Percentiles rank a stretch among this genome's conserved stretches.
These are phyloP conservation scores for Codiaeum variegatum DNA, from an alignment of 441 rosid species.

Conservation along the genomic window DNA sequence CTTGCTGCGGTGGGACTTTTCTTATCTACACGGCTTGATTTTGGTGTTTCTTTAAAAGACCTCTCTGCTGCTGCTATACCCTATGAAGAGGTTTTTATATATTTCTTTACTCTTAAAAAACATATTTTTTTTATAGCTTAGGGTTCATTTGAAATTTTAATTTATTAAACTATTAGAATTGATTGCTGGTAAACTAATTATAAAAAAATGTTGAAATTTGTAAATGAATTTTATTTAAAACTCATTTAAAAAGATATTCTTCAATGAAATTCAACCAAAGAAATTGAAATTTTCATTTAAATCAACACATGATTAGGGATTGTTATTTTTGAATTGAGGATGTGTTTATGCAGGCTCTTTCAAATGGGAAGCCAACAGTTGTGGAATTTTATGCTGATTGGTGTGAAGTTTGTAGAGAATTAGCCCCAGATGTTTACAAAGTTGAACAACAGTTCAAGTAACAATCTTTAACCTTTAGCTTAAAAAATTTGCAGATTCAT, in stretches of 20 bases:
- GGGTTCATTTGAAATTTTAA: not conserved
- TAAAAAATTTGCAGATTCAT: not conserved
- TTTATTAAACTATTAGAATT: no score
- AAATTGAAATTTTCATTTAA: no score
- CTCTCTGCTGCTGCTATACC: conserved; percentile 68
- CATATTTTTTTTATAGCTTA: not conserved
- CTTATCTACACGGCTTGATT: conserved; percentile 56
- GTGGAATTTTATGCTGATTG: conserved; percentile 96
- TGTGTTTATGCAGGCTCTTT: conserved; percentile 48
- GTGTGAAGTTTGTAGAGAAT: conserved; percentile 93
- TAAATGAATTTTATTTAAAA: no score
- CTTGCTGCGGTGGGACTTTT: conserved; percentile 58
- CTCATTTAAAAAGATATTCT: no score
- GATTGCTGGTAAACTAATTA: no score
- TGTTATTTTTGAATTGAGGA: no score
- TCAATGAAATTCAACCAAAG: no score
- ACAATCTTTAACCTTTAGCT: conserved; percentile 16
- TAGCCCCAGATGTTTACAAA: conserved; percentile 94
- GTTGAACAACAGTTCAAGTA: conserved; percentile 91
- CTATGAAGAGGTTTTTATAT: conserved; percentile 57
- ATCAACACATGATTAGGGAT: no score
- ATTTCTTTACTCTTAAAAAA: not conserved
- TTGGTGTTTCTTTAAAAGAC: conserved; percentile 78
- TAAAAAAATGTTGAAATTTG: no score
- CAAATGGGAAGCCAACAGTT: conserved; percentile 92